Evolutionary conservation across 1,139 yeast genomes (phyloP), one percentile per base, ranked within the genome.

Genomic region (Sugiyamaella xylanicola): DNA sequence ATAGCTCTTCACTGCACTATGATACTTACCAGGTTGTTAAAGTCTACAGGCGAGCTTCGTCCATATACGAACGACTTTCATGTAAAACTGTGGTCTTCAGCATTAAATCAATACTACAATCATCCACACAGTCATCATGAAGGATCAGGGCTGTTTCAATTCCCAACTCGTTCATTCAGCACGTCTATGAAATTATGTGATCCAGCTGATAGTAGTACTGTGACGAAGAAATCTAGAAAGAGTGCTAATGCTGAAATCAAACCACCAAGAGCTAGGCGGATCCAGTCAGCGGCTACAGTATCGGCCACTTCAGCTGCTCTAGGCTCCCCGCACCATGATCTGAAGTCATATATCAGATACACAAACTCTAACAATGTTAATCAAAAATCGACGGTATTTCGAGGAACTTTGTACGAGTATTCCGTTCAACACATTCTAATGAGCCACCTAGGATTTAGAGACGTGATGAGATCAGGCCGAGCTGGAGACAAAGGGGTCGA

Each of bases 401-500:
- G 77, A 61, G 96, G 96, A 1, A 85, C 88, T 0, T 66, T 87
- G 5, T 88, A 87, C 65, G 95, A 88, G 64, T 73, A 83, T 43
- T 74, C 81, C 1, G 61, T 57, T 76, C 82, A 35, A 77, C 80
- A 65, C 73, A 79, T 49, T 76, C 79, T 60, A 70, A 74, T 51
- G 70, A 74, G 53, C 56, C 70, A 1, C 67, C 74, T 48, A 69
- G 84, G 27, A 64, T 76, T 84, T 60, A 58, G 65, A 2, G 56
- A 77, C 22, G 58, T 65, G 4, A 77, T 75, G 55, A 75, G 78
- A 45, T 63, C 55, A 29, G 95, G 95, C 1, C 93, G 95, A 0
- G 75, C 88, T 0, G 80, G 81, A 59, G 96, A 88, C 65, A 79
- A 81, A 51, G 96, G 96, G 0, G 77, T 87, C 4, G 96, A 88